These are phyloP conservation scores for Dovyalis caffra DNA, from an alignment of 345 rosid species.

Conservation along the genomic window DNA sequence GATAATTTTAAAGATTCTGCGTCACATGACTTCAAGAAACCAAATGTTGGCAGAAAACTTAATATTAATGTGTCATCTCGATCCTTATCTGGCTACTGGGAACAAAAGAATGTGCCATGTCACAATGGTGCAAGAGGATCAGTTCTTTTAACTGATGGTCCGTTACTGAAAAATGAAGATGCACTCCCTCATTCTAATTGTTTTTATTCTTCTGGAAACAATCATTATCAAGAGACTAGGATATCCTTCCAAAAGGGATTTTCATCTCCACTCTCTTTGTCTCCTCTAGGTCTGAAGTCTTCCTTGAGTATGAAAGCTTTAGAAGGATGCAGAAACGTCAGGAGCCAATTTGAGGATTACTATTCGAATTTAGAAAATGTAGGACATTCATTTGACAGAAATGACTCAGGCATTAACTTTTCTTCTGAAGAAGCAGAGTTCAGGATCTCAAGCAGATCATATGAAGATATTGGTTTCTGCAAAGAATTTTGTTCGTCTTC, in stretches of 20 bases:
- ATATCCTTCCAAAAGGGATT: constrained; percentile 35
- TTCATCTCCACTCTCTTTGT: constrained; percentile 62
- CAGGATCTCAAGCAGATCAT: constrained; percentile 46
- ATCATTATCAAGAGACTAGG: constrained; percentile 34
- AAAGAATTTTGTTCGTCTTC: constrained; percentile 57
- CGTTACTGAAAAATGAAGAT: constrained; percentile 50
- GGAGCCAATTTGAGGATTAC: constrained; percentile 30
- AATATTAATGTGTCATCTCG: constrained; percentile 34
- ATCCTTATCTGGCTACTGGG: constrained; percentile 47
- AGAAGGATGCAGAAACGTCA: constrained; percentile 37
- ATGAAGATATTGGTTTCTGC: constrained; percentile 50
- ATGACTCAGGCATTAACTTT: constrained; percentile 27
- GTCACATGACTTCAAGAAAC: constrained; percentile 55
- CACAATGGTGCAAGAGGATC: constrained; percentile 38
- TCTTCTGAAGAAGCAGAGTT: constrained; percentile 39
- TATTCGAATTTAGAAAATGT: constrained; percentile 34
- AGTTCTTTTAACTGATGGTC: constrained; percentile 67
- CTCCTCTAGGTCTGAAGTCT: constrained; percentile 87
- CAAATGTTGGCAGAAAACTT: constrained; percentile 45
- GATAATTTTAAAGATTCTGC: constrained; percentile 29
- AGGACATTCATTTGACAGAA: constrained; percentile 38
- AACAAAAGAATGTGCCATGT: constrained; percentile 33
- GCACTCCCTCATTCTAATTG: constrained; percentile 21
- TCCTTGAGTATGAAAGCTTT: constrained; percentile 48
- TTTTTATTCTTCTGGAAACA: constrained; percentile 36